phyloP scores from a whole-genome alignment of 1,284 basidiomycete species.

The Trichosporon ovoides region DNA sequence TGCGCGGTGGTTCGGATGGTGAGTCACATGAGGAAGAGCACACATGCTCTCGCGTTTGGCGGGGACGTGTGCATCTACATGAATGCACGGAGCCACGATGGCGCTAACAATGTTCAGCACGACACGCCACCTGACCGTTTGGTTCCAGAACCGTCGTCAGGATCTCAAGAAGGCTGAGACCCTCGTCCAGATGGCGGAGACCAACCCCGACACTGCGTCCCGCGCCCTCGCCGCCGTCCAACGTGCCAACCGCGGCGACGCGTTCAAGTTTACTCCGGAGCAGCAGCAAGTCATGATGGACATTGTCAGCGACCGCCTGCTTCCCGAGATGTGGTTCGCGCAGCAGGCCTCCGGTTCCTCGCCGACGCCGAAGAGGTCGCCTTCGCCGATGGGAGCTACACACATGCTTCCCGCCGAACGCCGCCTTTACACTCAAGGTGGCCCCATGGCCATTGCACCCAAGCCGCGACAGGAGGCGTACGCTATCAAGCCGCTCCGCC shows the following conservation, averaged over 20 bases:
- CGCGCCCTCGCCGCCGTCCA: conserved; percentile 19
- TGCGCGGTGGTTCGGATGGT: conserved; percentile 27
- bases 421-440: conserved; percentile 11
- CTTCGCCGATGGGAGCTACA: conserved; percentile 5
- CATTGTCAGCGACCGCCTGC: conserved; percentile 21
- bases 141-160: conserved; percentile 27
- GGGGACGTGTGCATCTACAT: not conserved
- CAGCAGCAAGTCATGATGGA: conserved; percentile 22
- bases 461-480: conserved; percentile 12
- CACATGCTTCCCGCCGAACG: conserved; percentile 7
- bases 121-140: conserved; percentile 24
- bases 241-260: conserved; percentile 22
- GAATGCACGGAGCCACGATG: not conserved
- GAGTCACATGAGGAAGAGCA: conserved; percentile 8
- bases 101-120: conserved; percentile 14
- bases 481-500: conserved; percentile 18
- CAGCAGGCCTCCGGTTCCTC: conserved; percentile 23
- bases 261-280: conserved; percentile 18
- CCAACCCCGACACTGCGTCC: conserved; percentile 22
- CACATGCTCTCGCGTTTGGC: not conserved
- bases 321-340: conserved; percentile 20
- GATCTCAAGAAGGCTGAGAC: conserved; percentile 25
- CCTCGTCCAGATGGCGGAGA: conserved; percentile 19
- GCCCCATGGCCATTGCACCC: conserved; percentile 16
- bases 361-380: conserved; percentile 15